Evolutionary conservation across 2,329 filamentous ascomycete species (phyloP).

Genomic region (Fusarium humuli): DNA sequence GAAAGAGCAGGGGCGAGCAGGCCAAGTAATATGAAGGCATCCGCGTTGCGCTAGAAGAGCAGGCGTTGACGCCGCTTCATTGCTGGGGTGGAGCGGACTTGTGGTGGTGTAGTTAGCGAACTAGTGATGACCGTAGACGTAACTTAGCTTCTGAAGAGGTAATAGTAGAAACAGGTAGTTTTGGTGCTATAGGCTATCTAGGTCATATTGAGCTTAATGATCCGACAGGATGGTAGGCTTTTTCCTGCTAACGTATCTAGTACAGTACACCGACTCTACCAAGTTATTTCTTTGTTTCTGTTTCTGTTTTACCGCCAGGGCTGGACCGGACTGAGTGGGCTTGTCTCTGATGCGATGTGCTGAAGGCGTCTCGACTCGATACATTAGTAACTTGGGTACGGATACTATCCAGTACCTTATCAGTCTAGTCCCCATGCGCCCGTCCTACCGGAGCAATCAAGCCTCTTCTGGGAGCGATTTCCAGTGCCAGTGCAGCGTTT

Average conservation of each 20-base stretch:
- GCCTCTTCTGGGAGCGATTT: slow-evolving; percentile 17
- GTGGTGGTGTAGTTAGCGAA: slow-evolving; percentile 13
- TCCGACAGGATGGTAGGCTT: slow-evolving; percentile 28
- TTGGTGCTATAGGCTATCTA: slow-evolving; percentile 29
- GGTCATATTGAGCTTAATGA: slow-evolving; percentile 31
- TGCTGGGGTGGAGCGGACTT: slow-evolving; percentile 41
- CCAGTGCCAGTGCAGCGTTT: background rate
- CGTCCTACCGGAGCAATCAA: slow-evolving; percentile 34
- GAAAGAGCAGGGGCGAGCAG: slow-evolving; percentile 39
- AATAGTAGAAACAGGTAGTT: slow-evolving; percentile 15
- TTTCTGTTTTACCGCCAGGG: slow-evolving; percentile 6
- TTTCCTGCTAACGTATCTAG: background rate
- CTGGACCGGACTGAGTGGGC: background rate
- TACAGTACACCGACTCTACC: background rate
- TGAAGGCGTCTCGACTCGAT: slow-evolving; percentile 1
- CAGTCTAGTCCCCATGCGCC: slow-evolving; percentile 17
- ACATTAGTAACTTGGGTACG: background rate
- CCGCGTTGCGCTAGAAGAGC: slow-evolving; percentile 46
- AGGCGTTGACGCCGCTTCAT: slow-evolving; percentile 46
- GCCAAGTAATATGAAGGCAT: slow-evolving; percentile 48
- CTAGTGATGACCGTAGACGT: background rate
- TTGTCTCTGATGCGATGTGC: background rate
- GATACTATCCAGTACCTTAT: background rate
- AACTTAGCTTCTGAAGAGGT: background rate
- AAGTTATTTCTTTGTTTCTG: slow-evolving; percentile 22